A percentile compares a stretch with the other conserved stretches of the same genome.
phyloP scores from a whole-genome alignment of 139 green algal genomes.

The Pleodorina starrii region DNA sequence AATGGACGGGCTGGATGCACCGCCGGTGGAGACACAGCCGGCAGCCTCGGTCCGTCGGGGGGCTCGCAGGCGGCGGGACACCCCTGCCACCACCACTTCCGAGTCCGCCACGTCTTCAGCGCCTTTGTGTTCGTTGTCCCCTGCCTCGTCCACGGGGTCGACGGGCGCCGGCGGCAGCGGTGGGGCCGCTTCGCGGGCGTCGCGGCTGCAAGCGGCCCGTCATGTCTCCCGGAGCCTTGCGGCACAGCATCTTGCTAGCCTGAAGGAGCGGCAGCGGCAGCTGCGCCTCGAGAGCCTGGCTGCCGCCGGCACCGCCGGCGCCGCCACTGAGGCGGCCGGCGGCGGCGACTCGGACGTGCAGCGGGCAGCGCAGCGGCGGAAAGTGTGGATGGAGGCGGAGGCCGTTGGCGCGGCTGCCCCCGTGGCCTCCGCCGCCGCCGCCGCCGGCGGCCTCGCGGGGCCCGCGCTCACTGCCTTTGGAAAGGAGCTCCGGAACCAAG shows the following conservation, averaged over 20 bases:
- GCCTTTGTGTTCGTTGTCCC: too few relatives aligned
- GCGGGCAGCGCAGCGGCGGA: constrained; percentile 7
- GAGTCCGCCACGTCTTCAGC: not conserved
- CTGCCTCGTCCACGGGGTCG: too few relatives aligned
- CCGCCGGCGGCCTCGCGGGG: too few relatives aligned
- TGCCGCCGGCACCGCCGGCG: not conserved
- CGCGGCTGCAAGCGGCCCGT: not conserved
- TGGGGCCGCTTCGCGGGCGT: too few relatives aligned
- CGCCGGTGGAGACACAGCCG: too few relatives aligned
- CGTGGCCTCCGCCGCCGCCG: too few relatives aligned
- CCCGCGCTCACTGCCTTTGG: not conserved
- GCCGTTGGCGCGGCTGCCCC: not conserved
- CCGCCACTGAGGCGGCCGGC: not conserved
- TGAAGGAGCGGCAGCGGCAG: constrained; percentile 24
- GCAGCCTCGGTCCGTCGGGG: too few relatives aligned
- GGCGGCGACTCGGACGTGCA: not conserved
- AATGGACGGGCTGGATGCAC: not conserved
- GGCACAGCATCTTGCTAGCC: constrained; percentile 7
- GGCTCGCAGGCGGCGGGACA: too few relatives aligned
- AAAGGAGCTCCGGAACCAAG: not conserved
- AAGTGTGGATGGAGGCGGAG: not conserved
- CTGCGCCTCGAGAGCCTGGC: not conserved
- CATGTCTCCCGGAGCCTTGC: constrained; percentile 2
- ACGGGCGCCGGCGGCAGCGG: too few relatives aligned
- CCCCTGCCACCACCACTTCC: too few relatives aligned